phyloP scores from a whole-genome alignment of 176 grass and related monocot species.

The Dendrocalamus sinicus region DNA sequence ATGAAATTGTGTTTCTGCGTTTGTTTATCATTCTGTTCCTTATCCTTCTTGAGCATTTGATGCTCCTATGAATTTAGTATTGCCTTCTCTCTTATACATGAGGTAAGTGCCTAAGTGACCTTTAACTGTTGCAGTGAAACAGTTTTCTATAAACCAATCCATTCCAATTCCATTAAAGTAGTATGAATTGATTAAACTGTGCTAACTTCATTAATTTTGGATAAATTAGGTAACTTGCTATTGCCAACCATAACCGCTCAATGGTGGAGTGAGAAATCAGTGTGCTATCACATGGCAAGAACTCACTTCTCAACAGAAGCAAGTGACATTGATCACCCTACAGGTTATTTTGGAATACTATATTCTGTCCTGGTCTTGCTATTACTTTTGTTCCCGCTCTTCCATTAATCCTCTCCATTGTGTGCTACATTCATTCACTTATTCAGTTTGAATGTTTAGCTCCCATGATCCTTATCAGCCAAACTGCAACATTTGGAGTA shows the following conservation, averaged over 20 bases:
- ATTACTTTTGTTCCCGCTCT: conserved; percentile 10
- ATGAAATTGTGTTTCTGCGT: not conserved
- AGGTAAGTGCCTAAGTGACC: not conserved
- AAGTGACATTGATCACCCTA: conserved; percentile 54
- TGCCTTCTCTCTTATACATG: not conserved
- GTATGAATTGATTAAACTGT: not conserved
- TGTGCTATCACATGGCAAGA: conserved; percentile 28
- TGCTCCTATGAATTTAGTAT: not conserved
- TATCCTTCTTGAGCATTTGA: not conserved
- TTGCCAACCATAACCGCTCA: conserved; percentile 40
- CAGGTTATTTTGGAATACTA: conserved; percentile 50
- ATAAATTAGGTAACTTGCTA: conserved; percentile 52
- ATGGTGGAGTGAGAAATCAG: conserved; percentile 40
- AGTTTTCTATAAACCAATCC: not conserved
- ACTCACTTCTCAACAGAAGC: conserved; percentile 70
- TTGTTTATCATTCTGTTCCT: not conserved
- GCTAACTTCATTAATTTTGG: conserved; percentile 28
- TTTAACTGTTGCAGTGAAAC: conserved; percentile 25
- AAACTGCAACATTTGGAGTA: not conserved
- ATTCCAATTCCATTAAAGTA: not conserved
- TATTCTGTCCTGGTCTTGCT: not conserved
- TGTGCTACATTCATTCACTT: not conserved
- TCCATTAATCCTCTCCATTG: not conserved
- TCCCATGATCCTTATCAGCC: not conserved
- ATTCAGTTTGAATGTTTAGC: not conserved